Base-by-base conservation (phyloP, 148 eudicot species). In the Suaeda aralocaspica region DNA sequence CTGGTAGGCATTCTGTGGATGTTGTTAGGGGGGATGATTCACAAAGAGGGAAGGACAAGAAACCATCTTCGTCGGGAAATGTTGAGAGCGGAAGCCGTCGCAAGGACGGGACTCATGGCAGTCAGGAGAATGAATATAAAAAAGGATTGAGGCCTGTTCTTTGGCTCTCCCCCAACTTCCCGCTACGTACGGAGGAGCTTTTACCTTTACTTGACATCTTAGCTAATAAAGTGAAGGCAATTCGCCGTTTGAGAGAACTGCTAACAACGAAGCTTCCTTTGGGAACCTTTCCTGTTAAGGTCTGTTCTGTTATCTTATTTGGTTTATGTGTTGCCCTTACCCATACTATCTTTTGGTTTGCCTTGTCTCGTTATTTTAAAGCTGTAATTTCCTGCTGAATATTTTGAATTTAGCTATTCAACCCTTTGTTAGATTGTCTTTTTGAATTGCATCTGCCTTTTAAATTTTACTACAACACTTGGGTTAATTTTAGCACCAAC, bases 221-320 rank as follows among this genome's bases (percentile, higher is more conserved):
- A 49, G 98, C 98, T 18, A 90, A 90, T 77, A 92, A 88, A 81
- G 98, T 92, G 74, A 92, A 92, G 83, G 96, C 98, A 15, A 79
- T 92, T 41, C 84, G 98, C 58, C 86, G 98, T 30, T 64, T 90
- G 18, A 80, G 98, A 71, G 98, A 92, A 66, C 73, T 92, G 50
- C 85, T 90, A 42, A 90, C 96, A 13, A 90, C 98, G 14, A 92
- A 92, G 75, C 93, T 92, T 66, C 98, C 98, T 8, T 65, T 77
- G 82, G 98, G 96, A 59, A 92, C 98, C 41, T 92, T 90, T 70
- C 98, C 98, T 36, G 84, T 78, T 26, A 82, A 82, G 84, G 84
- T 87, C 75, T 75, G 86, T 76, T 36, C 29, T 62, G 2, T 61
- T 30, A 56, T 72, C 68, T 52, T 21, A 7, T 60, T 25, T 53